Base-by-base conservation (phyloP, 768 basidiomycete genomes). In the Suillus subluteus region DNA sequence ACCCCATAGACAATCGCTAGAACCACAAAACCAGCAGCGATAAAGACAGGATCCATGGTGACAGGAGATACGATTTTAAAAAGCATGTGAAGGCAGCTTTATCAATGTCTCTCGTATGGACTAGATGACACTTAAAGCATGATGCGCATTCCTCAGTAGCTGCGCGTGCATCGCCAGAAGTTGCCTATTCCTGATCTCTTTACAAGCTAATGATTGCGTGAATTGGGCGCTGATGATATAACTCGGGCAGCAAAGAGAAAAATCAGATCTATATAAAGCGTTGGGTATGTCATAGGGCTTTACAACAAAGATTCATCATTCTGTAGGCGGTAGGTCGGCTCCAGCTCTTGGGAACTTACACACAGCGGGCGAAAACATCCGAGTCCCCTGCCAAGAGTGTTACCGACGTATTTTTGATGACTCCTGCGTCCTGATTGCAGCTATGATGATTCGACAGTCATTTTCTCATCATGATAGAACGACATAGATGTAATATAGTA, bases 1-100 rank as follows among this genome's bases (percentile, higher is more conserved):
- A 67, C n/a, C 6, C 23, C 38, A 48, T 68, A 69, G n/a, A 62
- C 35, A 35, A 62, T 46, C 13, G n/a, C 41, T 15, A 75, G 37
- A 23, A 55, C 68, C 26, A 46, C 32, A 41, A 72, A 11, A 35
- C 67, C 37, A 6, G 41, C 64, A n/a, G 46, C 35, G 3, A 63
- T 18, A 23, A 62, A 61, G 18, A 35, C 9, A 52, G 32, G 38
- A 37, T 61, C n/a, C 73, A 75, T 75, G 58, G 35, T 48, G 58
- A 30, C 30, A 37, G n/a, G 35, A 37, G 21, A 46, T 30, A 6
- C 4, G 11, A 7, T n/a, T 58, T 30, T 12, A 41, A 15, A 64
- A 16, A 30, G 7, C 5, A 21, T 18, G 21, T 1, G 48, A 44
- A 52, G 11, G 18, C 26, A 30, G 16, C 11, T 50, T 68, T 74